These are phyloP conservation scores for Diddensiella transvaalensis DNA, from an alignment of 805 yeast species.

Conservation along the genomic window DNA sequence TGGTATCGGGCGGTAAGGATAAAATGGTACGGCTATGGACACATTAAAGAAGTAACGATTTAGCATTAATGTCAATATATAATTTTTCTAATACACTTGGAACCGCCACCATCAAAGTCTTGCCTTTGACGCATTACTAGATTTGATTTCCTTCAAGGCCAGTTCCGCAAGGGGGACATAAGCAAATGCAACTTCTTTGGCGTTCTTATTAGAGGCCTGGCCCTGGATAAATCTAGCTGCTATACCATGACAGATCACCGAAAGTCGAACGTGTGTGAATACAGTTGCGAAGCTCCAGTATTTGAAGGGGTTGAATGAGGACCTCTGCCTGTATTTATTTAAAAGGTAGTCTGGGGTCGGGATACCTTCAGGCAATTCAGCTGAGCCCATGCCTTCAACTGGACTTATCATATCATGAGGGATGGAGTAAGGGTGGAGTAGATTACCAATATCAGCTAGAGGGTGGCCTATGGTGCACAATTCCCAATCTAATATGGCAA, in stretches of 20 bases:
- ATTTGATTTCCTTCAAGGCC: constrained; percentile 23
- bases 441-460: constrained; percentile 55
- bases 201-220: constrained; percentile 51
- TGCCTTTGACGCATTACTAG: not conserved
- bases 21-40: constrained; percentile 93
- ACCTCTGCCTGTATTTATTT: constrained; percentile 28
- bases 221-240: constrained; percentile 52
- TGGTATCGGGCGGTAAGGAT: constrained; percentile 98
- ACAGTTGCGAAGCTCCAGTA: constrained; percentile 52
- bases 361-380: constrained; percentile 13
- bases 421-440: constrained; percentile 51
- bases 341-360: constrained; percentile 24
- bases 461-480: constrained; percentile 64
- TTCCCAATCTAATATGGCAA: constrained; percentile 65
- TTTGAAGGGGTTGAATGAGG: constrained; percentile 42
- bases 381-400: not conserved
- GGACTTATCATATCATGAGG: constrained; percentile 31
- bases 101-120: no score
- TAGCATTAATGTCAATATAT: no score
- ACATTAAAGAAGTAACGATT: constrained; percentile 29
- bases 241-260: constrained; percentile 60
- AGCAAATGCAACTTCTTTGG: constrained; percentile 38
- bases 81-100: no score
- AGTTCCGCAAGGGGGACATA: constrained; percentile 32
- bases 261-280: constrained; percentile 51